These are phyloP conservation scores for Psilocybe cubensis DNA, from an alignment of 768 basidiomycete genomes.

Conservation along the genomic window DNA sequence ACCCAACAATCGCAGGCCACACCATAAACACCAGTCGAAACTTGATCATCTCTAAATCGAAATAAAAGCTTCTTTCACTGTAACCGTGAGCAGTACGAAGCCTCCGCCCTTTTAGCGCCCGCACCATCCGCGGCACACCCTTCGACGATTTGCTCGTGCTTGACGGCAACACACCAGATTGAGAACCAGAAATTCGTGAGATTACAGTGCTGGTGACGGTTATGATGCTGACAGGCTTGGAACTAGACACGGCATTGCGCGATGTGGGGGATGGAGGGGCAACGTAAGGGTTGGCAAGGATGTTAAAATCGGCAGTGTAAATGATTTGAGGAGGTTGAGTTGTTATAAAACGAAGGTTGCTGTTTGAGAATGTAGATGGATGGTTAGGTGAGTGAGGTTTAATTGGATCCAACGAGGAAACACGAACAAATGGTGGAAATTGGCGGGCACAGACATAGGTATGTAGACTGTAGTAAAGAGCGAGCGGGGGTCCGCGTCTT, in stretches of 20 bases:
- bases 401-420: neutral
- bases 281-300: conserved; percentile 29
- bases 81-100: neutral
- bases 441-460: conserved; percentile 29
- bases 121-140: neutral
- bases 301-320: conserved; percentile 57
- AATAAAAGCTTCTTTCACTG: neutral
- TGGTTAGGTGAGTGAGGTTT: neutral
- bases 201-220: conserved; percentile 18
- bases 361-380: conserved; percentile 13
- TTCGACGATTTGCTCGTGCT: neutral
- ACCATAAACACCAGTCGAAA: conserved; percentile 54
- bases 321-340: conserved; percentile 32
- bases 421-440: conserved; percentile 31
- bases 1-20: conserved; percentile 60
- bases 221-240: neutral
- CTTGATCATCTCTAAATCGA: conserved; percentile 38
- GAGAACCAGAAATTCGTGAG: conserved; percentile 11
- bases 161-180: neutral
- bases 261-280: conserved; percentile 5
- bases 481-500: conserved; percentile 39
- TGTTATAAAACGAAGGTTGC: conserved; percentile 38
- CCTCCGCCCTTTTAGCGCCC: neutral
- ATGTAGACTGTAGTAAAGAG: conserved; percentile 33
- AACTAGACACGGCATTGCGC: neutral